Conservation (phyloP, 2,329 filamentous ascomycete genomes). For the Aurifilum marmelostoma region DNA sequence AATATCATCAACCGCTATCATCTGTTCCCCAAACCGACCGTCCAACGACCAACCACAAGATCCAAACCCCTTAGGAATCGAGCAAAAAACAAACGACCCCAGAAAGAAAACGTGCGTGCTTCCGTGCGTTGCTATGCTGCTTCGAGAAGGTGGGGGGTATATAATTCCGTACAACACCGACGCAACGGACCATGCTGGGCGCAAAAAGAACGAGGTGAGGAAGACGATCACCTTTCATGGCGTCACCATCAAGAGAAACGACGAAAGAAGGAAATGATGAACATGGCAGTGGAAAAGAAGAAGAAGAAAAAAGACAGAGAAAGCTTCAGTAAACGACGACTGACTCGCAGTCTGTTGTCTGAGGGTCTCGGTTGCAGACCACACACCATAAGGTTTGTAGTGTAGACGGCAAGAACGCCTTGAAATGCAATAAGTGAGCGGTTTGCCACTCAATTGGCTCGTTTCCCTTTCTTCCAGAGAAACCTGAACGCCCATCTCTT, state of each 20-base stretch:
- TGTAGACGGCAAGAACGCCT: not conserved
- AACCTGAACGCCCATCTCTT: not conserved
- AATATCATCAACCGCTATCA: no score
- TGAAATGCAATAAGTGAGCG: not conserved
- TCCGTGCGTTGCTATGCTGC: not conserved
- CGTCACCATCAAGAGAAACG: not conserved
- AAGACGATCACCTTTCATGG: not conserved
- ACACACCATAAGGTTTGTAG: not conserved
- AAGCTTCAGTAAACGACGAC: not conserved
- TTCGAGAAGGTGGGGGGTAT: not conserved
- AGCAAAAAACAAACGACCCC: not conserved
- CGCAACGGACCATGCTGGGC: not conserved
- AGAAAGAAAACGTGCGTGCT: not conserved
- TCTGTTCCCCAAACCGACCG: not conserved
- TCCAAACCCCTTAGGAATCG: not conserved
- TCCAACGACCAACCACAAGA: not conserved
- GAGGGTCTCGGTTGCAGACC: not conserved
- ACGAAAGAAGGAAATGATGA: not conserved
- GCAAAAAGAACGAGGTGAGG: constrained; percentile 1
- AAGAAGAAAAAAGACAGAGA: not conserved
- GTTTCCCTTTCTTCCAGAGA: not conserved
- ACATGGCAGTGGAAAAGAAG: not conserved
- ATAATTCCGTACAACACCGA: not conserved
- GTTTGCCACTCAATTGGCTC: not conserved
- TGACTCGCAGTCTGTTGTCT: not conserved